Evolutionary conservation across 1,284 basidiomycete genomes (phyloP).

Genomic region (Rhodotorula sp.): DNA sequence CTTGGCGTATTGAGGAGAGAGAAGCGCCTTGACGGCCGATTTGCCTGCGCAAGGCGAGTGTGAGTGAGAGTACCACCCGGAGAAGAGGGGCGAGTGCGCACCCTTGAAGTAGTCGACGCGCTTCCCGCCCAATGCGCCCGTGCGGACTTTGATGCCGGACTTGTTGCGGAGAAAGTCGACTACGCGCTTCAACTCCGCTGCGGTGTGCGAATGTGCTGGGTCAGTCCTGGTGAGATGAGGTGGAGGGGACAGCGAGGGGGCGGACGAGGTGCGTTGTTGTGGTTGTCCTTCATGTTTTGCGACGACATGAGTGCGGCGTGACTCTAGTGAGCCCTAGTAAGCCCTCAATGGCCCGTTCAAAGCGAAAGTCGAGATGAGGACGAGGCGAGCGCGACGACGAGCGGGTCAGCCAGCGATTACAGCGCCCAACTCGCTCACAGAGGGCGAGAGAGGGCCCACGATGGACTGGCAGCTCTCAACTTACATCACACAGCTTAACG

Average conservation of each 20-base stretch:
- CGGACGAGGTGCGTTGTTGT: conserved; percentile 32
- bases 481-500: conserved; percentile 6
- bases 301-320: not conserved
- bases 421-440: not conserved
- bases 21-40: conserved; percentile 83
- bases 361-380: not conserved
- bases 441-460: not conserved
- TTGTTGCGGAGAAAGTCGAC: conserved; percentile 80
- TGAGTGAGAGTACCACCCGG: not conserved
- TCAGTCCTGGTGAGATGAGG: not conserved
- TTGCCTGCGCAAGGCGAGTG: conserved; percentile 60
- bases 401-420: not conserved
- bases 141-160: conserved; percentile 82
- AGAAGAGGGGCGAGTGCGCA: conserved; percentile 49
- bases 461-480: conserved; percentile 33
- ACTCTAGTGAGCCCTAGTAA: not conserved
- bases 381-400: not conserved
- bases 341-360: too few species aligned
- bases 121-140: conserved; percentile 89
- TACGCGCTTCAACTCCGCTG: conserved; percentile 57
- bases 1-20: conserved; percentile 87
- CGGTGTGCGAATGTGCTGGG: not conserved
- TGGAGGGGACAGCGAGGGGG: not conserved
- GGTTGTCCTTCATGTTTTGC: conserved; percentile 25
- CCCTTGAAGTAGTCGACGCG: conserved; percentile 98